phyloP scores from a whole-genome alignment of 164 flowering plant species.

The Saururus chinensis region DNA sequence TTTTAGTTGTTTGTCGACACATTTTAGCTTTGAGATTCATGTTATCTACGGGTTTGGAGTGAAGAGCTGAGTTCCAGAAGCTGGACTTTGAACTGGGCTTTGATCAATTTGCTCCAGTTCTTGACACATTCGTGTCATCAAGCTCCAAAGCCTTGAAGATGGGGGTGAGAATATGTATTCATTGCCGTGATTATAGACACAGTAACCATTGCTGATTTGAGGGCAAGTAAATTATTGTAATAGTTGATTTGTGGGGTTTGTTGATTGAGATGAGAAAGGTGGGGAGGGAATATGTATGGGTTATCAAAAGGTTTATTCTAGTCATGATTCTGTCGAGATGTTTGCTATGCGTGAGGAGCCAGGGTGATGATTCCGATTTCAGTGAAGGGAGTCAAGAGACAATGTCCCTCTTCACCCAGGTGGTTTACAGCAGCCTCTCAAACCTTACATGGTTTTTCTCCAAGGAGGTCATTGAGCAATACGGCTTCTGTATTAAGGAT shows the following conservation, averaged over 20 bases:
- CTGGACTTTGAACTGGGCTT: too few species aligned
- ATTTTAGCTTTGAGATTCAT: too few species aligned
- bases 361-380: conserved; percentile 2
- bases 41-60: too few species aligned
- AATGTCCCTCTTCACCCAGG: conserved; percentile 27
- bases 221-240: not conserved
- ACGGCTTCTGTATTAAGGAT: conserved; percentile 59
- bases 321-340: conserved; percentile 6
- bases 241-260: not conserved
- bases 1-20: too few species aligned
- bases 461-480: conserved; percentile 20
- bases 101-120: too few species aligned
- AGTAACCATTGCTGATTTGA: not conserved
- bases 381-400: conserved; percentile 20
- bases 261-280: not conserved
- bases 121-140: too few species aligned
- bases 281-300: not conserved
- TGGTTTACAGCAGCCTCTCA: conserved; percentile 23
- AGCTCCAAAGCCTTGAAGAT: too few species aligned
- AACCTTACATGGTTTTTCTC: conserved; percentile 36
- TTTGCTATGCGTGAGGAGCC: conserved; percentile 1
- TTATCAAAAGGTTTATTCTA: too few species aligned
- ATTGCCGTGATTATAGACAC: not conserved
- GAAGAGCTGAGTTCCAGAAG: too few species aligned
- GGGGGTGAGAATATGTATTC: too few species aligned